A percentile compares a stretch with the other conserved stretches of the same genome.
phyloP scores from a whole-genome alignment of 2,329 filamentous ascomycete genomes.

The Fusarium transvaalense region DNA sequence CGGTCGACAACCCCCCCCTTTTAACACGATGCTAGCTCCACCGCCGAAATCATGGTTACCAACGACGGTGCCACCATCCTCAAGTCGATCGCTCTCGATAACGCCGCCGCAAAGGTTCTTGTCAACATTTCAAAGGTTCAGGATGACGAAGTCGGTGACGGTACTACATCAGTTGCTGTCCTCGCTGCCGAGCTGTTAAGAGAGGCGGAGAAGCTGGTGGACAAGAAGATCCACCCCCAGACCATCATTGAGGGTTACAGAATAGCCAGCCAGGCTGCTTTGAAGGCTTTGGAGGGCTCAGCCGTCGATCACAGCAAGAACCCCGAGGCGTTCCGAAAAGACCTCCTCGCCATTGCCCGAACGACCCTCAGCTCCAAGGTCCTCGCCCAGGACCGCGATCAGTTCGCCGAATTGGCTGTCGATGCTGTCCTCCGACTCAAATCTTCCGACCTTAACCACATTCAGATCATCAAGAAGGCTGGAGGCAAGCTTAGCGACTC shows the following conservation, averaged over 20 bases:
- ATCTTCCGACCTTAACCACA: conserved; percentile 94
- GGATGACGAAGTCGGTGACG: conserved; percentile 98
- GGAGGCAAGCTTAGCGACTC: conserved; percentile 98
- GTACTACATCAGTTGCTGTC: conserved; percentile 97
- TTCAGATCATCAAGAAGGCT: conserved; percentile 99
- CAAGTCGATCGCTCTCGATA: conserved; percentile 98
- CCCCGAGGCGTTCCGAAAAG: conserved; percentile 85
- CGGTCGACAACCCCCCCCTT: conserved; percentile 32
- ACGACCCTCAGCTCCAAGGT: conserved; percentile 99
- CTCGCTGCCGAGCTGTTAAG: conserved; percentile 93
- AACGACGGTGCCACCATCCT: conserved; percentile 99
- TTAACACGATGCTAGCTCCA: conserved; percentile 72
- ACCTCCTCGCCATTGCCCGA: conserved; percentile 89
- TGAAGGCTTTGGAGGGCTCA: conserved; percentile 83
- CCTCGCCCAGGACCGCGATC: conserved; percentile 89
- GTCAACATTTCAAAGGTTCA: conserved; percentile 99
- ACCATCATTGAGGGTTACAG: conserved; percentile 99
- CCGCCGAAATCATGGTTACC: conserved; percentile 96
- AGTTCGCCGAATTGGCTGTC: conserved; percentile 90
- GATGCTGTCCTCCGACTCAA: conserved; percentile 92
- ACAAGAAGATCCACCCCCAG: conserved; percentile 99
- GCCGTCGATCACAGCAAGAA: conserved; percentile 92
- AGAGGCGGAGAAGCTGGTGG: conserved; percentile 96
- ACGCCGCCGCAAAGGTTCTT: conserved; percentile 96
- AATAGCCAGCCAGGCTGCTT: conserved; percentile 92